Conservation (phyloP, 805 yeast species). For the Candida bentonensis region DNA sequence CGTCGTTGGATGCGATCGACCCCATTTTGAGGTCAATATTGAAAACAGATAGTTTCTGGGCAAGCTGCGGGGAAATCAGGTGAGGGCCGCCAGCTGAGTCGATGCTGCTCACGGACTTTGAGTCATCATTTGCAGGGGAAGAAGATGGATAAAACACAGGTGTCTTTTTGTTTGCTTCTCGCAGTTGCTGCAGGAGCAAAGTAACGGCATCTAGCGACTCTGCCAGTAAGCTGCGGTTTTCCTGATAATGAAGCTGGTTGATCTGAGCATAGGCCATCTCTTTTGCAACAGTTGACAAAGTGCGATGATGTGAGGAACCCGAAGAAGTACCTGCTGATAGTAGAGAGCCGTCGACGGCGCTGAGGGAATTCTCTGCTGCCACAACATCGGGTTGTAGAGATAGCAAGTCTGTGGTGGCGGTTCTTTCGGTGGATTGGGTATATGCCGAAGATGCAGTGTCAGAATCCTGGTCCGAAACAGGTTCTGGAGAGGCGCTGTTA, state of each 20-base stretch:
- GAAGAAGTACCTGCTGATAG: too few relatives aligned
- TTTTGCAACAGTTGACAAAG: not conserved
- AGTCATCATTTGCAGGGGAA: not conserved
- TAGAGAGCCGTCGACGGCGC: not conserved
- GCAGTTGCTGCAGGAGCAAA: not conserved
- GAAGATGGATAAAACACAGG: not conserved
- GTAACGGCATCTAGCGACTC: not conserved
- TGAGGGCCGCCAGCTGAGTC: not conserved
- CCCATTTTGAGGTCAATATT: slow-evolving; percentile 1
- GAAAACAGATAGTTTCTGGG: not conserved
- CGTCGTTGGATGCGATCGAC: not conserved
- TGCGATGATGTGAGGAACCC: not conserved
- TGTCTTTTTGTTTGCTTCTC: not conserved
- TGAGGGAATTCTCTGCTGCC: not conserved
- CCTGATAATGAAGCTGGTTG: not conserved
- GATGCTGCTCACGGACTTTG: not conserved
- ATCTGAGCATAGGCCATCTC: not conserved
- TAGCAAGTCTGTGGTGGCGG: not conserved
- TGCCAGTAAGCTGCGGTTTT: not conserved
- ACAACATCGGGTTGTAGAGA: not conserved
- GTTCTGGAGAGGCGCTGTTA: too few relatives aligned
- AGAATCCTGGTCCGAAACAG: not conserved
- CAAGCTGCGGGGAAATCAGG: not conserved
- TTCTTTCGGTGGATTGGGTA: not conserved
- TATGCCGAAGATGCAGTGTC: not conserved